Evolutionary conservation across 306 rosid genomes (phyloP).

Genomic region (Vachellia collinsii): DNA sequence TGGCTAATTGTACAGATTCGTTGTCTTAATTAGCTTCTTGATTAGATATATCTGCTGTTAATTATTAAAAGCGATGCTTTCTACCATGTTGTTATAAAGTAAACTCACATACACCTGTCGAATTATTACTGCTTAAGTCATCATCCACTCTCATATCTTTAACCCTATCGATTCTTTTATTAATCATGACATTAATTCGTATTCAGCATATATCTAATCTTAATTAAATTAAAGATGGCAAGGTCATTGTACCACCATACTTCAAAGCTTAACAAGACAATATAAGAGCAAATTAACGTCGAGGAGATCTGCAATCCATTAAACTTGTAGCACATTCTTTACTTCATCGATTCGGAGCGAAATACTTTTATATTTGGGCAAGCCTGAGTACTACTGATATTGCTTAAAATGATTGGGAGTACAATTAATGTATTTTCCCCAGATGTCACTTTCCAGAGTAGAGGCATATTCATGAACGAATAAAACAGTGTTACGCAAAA

Average conservation of each 20-base stretch:
- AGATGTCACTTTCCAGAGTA: conserved; percentile 25
- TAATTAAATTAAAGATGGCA: background rate
- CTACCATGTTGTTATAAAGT: conserved; percentile 13
- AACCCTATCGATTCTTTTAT: background rate
- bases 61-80: conserved; percentile 34
- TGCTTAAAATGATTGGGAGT: conserved; percentile 3
- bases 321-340: background rate
- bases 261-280: background rate
- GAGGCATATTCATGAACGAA: background rate
- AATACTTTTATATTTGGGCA: background rate
- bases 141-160: background rate
- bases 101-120: conserved; percentile 33
- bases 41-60: conserved; percentile 37
- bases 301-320: background rate
- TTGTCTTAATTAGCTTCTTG: conserved; percentile 36
- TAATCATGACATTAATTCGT: background rate
- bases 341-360: background rate
- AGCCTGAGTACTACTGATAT: background rate
- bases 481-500: background rate
- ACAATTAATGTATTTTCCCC: background rate
- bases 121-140: conserved; percentile 18
- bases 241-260: background rate
- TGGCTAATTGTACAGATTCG: conserved; percentile 30
- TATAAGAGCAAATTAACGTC: background rate
- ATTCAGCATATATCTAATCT: background rate